Conservation (phyloP, 2,329 filamentous ascomycete genomes). For the Mycocentrospora acerina region DNA sequence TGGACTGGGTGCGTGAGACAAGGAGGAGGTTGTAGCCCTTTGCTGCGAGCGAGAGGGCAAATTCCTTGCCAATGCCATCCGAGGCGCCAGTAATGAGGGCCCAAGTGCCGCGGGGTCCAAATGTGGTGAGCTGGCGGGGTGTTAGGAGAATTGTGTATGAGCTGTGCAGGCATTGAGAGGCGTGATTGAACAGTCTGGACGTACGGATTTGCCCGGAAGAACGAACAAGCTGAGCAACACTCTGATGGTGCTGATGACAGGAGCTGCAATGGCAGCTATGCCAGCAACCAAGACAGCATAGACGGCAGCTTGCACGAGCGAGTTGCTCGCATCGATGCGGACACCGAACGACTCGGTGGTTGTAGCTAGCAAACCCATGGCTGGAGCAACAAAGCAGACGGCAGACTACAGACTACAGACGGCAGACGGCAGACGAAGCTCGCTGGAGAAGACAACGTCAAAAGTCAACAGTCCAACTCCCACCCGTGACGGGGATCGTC, state of each 20-base stretch:
- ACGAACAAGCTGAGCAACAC: slow-evolving; percentile 53
- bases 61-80: slow-evolving; percentile 96
- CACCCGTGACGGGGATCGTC: no score
- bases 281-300: slow-evolving; percentile 33
- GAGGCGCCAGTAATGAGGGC: slow-evolving; percentile 93
- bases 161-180: slow-evolving; percentile 40
- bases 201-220: slow-evolving; percentile 50
- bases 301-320: slow-evolving; percentile 28
- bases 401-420: no score
- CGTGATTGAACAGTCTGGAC: slow-evolving; percentile 14
- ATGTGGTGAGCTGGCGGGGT: slow-evolving; percentile 69
- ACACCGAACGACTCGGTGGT: slow-evolving; percentile 30
- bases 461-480: no score
- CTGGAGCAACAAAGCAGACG: no score
- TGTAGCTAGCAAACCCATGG: slow-evolving; percentile 9
- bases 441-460: no score
- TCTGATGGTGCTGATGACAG: slow-evolving; percentile 49
- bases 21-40: slow-evolving; percentile 95
- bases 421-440: no score
- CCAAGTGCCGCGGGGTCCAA: slow-evolving; percentile 90
- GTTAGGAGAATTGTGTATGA: slow-evolving; percentile 2
- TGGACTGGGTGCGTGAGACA: slow-evolving; percentile 91
- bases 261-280: slow-evolving; percentile 31
- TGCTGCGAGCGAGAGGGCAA: slow-evolving; percentile 81
- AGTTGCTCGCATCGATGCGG: slow-evolving; percentile 34